Conservation (phyloP, 495 filamentous ascomycete species). For the Xylaria nigripes region DNA sequence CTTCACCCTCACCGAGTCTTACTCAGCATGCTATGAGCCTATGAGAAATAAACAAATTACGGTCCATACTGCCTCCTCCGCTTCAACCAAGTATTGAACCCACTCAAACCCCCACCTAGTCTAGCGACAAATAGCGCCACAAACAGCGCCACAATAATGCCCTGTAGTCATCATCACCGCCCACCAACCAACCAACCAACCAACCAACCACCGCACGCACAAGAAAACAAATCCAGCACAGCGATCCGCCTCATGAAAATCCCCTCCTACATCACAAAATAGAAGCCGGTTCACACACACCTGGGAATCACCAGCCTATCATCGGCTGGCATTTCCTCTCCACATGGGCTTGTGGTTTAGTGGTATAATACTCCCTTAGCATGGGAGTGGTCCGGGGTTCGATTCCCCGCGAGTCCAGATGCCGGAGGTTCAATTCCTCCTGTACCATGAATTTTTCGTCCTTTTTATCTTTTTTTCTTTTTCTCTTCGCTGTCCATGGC, state of each 20-base stretch:
- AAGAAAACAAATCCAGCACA: too few relatives aligned
- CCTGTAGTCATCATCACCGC: neutral
- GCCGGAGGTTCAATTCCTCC: slow-evolving; percentile 11
- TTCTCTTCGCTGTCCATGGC: too few relatives aligned
- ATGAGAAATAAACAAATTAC: too few relatives aligned
- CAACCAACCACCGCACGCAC: too few relatives aligned
- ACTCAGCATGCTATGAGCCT: too few relatives aligned
- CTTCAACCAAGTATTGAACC: too few relatives aligned
- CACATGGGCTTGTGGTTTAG: slow-evolving; percentile 12
- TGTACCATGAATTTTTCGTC: neutral
- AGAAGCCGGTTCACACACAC: neutral
- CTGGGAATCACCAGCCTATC: neutral
- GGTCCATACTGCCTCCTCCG: too few relatives aligned
- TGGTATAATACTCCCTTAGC: slow-evolving; percentile 16
- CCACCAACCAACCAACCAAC: neutral
- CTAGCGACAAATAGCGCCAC: too few relatives aligned
- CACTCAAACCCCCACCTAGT: too few relatives aligned
- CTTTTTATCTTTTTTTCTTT: neutral
- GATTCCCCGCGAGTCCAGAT: slow-evolving; percentile 45
- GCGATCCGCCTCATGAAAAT: neutral
- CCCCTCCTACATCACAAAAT: neutral
- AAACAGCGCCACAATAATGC: too few relatives aligned
- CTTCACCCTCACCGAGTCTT: too few relatives aligned
- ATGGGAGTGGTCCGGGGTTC: slow-evolving; percentile 50
- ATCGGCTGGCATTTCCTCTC: neutral